These are phyloP conservation scores for Hypoxylon sp. DNA, from an alignment of 2,329 filamentous ascomycete genomes.

Conservation along the genomic window DNA sequence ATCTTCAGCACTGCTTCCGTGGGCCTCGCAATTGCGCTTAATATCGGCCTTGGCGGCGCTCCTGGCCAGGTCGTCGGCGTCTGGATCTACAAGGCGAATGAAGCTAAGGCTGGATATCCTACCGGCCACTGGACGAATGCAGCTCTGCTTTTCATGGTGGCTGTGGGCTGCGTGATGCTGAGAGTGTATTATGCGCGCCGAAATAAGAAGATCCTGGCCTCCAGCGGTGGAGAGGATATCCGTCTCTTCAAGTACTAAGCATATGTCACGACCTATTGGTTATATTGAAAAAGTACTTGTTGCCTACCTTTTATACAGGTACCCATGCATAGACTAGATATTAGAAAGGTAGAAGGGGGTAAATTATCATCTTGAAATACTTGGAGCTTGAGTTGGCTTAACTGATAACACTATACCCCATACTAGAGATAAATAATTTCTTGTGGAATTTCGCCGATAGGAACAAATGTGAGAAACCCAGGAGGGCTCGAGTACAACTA, in stretches of 20 bases:
- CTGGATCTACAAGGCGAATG: conserved; percentile 77
- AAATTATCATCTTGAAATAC: neutral
- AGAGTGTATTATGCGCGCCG: conserved; percentile 68
- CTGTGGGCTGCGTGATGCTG: conserved; percentile 65
- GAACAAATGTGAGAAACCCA: neutral
- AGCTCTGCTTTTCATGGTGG: conserved; percentile 71
- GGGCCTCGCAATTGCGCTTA: conserved; percentile 77
- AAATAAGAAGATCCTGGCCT: conserved; percentile 56
- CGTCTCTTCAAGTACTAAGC: conserved; percentile 59
- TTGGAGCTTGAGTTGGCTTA: neutral
- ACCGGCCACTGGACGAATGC: conserved; percentile 79
- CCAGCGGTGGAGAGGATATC: conserved; percentile 54
- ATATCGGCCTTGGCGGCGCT: conserved; percentile 74
- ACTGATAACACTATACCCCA: neutral
- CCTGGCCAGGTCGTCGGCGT: conserved; percentile 79
- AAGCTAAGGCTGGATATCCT: conserved; percentile 72
- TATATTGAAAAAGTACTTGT: neutral
- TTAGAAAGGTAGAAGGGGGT: neutral
- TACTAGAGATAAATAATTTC: neutral
- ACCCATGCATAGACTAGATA: neutral
- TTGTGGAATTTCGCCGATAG: neutral
- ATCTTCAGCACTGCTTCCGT: conserved; percentile 74
- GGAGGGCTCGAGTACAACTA: neutral
- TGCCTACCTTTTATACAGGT: neutral
- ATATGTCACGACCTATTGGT: neutral